A percentile compares a stretch with the other conserved stretches of the same genome.
phyloP scores from a whole-genome alignment of 495 filamentous ascomycete genomes.

The Thozetella sp. region DNA sequence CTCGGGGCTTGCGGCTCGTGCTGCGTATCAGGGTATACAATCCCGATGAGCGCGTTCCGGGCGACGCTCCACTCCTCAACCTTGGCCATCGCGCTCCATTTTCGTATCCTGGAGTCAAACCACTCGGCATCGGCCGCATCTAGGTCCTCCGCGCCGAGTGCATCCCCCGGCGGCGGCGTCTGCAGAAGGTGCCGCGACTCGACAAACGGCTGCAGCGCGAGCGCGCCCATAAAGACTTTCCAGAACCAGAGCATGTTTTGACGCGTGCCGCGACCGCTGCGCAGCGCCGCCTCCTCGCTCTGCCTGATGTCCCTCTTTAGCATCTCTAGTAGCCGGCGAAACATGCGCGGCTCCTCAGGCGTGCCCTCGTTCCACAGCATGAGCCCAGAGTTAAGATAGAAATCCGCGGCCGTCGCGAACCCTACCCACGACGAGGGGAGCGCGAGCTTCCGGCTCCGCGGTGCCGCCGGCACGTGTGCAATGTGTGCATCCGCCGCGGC shows the following conservation, averaged over 20 bases:
- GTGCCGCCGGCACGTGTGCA: background rate
- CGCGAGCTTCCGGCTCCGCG: background rate
- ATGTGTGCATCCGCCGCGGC: background rate
- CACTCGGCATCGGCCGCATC: background rate
- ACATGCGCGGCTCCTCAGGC: background rate
- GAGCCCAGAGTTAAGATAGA: background rate
- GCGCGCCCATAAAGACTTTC: background rate
- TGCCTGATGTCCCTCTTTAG: background rate
- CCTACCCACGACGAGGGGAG: background rate
- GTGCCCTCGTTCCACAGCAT: background rate
- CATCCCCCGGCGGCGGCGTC: background rate
- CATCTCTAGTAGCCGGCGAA: background rate
- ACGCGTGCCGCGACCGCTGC: background rate
- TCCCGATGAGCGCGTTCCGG: background rate
- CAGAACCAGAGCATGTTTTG: background rate
- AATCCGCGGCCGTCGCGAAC: background rate
- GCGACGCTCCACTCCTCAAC: background rate
- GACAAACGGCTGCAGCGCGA: background rate
- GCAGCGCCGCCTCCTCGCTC: background rate
- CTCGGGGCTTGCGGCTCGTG: background rate
- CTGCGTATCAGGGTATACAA: background rate
- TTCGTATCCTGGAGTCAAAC: background rate
- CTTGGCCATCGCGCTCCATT: background rate
- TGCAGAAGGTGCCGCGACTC: background rate
- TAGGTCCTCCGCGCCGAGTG: background rate